A percentile compares a stretch with the other conserved stretches of the same genome.
phyloP scores from a whole-genome alignment of 176 grass and related monocot species.

The Eragrostis nindensis region DNA sequence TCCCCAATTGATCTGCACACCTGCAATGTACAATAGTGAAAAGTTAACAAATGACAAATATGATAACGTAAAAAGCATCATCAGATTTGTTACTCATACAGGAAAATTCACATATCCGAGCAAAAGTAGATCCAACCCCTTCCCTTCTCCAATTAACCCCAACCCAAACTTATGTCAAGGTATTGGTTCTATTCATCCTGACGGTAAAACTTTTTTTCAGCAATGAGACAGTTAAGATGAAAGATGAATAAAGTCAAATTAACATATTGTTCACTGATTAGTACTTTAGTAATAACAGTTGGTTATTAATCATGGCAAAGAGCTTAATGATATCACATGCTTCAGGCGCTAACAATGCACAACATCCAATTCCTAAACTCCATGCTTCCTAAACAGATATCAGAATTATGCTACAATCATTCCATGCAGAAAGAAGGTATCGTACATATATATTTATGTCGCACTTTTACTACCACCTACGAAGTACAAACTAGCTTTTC shows the following conservation, averaged over 20 bases:
- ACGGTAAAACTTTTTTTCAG: not conserved
- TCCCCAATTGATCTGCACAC: conserved; percentile 90
- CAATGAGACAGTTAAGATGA: not conserved
- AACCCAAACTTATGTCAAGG: not conserved
- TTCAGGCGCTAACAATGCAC: not conserved
- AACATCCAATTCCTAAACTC: not conserved
- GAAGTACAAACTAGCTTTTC: not conserved
- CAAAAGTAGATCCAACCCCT: not conserved
- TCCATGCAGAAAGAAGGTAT: not conserved
- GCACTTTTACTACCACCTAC: not conserved
- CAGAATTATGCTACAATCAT: not conserved
- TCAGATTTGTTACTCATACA: conserved; percentile 30
- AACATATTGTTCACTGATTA: not conserved
- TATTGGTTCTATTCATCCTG: not conserved
- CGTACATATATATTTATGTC: conserved; percentile 1
- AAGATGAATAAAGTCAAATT: not conserved
- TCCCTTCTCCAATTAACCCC: not conserved
- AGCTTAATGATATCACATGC: not conserved
- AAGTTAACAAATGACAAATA: not conserved
- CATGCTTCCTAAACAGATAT: not conserved
- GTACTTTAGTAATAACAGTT: not conserved
- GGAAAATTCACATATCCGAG: conserved; percentile 14
- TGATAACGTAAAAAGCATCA: not conserved
- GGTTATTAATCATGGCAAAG: conserved; percentile 15
- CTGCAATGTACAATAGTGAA: conserved; percentile 48